Base-by-base conservation (phyloP, 1,284 basidiomycete species). In the Psilocybe mexicana region DNA sequence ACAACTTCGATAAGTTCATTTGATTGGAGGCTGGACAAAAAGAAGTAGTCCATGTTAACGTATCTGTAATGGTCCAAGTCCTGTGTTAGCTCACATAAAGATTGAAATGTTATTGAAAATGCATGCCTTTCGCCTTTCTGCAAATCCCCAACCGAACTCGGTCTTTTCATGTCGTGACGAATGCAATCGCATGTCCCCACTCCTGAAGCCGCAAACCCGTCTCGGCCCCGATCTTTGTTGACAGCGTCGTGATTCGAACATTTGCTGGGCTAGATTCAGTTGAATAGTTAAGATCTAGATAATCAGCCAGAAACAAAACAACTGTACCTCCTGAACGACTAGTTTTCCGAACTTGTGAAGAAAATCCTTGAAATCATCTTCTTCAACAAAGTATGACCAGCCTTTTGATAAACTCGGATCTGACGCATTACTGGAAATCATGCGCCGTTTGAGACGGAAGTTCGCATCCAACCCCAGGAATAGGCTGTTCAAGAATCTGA, bases 21-120 rank as follows among this genome's bases (percentile, higher is more conserved):
- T 11, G 56, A 54, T 10, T 45, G 40, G 7, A 74, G 50, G 11
- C 64, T 63, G 2, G 59, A 62, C 26, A 66, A 63, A 40, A 74
- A 65, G 3, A 70, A 26, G 55, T 66, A 75, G 47, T 75, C 71
- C 61, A 71, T 72, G 43, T 72, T 72, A 4, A 66, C 43, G 57
- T 72, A 74, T 55, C 72, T 74, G 57, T 11, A 35, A 14, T 43
- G 4, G 14, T 44, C 1, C 26, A 14, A 11, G 10, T 24, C n/a
- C n/a, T 2, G 11, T 46, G 35, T 45, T 18, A 11, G 33, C 23
- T 8, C 8, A 33, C 1, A 25, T 12, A 26, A 54, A 8, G 2
- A 45, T 33, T 24, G n/a, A n/a, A n/a, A n/a, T 23, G 12, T 18
- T 35, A 35, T 3, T 26, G 14, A 25, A 40, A n/a, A 10, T 8